A percentile compares a stretch with the other conserved stretches of the same genome.
These are phyloP conservation scores for Pseudogymnoascus sp. DNA, from an alignment of 2,329 filamentous ascomycete genomes.

Conservation along the genomic window DNA sequence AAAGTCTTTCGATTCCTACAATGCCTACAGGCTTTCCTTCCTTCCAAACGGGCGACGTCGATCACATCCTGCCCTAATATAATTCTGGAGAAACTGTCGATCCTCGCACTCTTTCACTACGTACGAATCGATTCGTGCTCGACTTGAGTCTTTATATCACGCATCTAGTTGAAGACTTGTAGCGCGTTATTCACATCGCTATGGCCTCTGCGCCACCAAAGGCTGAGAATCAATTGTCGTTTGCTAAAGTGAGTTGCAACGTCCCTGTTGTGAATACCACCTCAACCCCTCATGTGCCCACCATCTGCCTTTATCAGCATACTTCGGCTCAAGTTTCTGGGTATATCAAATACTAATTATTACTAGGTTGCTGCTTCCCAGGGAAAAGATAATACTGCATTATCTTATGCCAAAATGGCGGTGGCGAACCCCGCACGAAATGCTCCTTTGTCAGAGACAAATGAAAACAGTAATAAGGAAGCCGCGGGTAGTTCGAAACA, in stretches of 20 bases:
- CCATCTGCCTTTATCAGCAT: constrained; percentile 5
- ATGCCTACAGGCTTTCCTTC: constrained; percentile 26
- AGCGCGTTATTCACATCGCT: constrained; percentile 12
- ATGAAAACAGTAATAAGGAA: background rate
- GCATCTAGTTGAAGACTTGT: constrained; percentile 2
- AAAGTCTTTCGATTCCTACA: constrained; percentile 18
- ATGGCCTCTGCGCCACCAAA: constrained; percentile 44
- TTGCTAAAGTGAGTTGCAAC: constrained; percentile 39
- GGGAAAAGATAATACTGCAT: constrained; percentile 32
- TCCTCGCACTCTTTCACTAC: constrained; percentile 2
- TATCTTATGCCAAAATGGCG: constrained; percentile 26
- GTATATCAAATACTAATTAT: constrained; percentile 9
- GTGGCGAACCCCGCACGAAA: constrained; percentile 26
- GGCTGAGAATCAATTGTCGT: constrained; percentile 55
- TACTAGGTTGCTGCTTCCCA: constrained; percentile 44
- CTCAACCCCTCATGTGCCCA: constrained; percentile 16
- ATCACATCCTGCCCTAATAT: constrained; percentile 32
- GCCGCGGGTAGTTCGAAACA: background rate
- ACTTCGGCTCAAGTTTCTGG: background rate
- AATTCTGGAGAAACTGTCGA: constrained; percentile 14
- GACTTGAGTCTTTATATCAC: constrained; percentile 3
- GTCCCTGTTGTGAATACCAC: constrained; percentile 7
- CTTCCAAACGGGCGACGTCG: constrained; percentile 27
- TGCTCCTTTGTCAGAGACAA: constrained; percentile 10
- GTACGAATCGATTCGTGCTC: constrained; percentile 1